A percentile compares a stretch with the other conserved stretches of the same genome.
Conservation (phyloP, 805 yeast species). For the Zygosaccharomyces bailii region DNA sequence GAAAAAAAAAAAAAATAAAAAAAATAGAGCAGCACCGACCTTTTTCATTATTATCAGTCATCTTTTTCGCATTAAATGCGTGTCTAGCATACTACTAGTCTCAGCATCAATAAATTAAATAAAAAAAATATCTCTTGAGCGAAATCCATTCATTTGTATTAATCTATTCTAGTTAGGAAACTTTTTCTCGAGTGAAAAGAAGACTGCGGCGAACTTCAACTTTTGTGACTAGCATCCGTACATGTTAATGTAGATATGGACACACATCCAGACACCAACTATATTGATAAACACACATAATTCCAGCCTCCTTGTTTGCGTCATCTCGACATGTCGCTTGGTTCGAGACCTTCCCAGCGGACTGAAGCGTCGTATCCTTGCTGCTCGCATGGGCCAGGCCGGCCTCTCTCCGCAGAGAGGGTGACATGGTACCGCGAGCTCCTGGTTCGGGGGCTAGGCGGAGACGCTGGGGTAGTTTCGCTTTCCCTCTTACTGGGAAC, state of each 20-base stretch:
- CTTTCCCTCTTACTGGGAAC: not conserved
- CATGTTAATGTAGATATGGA: too few relatives aligned
- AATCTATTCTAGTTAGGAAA: too few relatives aligned
- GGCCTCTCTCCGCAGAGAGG: too few relatives aligned
- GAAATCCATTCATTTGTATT: not conserved
- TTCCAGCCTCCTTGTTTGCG: not conserved
- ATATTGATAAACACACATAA: too few relatives aligned
- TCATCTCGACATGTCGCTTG: not conserved
- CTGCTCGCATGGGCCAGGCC: too few relatives aligned
- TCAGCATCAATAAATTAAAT: slow-evolving; percentile 4
- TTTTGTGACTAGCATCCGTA: not conserved
- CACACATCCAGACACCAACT: not conserved
- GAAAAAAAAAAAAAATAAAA: not conserved
- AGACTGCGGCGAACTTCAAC: too few relatives aligned
- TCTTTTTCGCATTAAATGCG: not conserved
- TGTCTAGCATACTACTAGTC: not conserved
- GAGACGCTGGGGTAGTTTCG: slow-evolving; percentile 1
- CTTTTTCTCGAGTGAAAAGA: too few relatives aligned
- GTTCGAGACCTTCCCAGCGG: not conserved
- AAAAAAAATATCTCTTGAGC: slow-evolving; percentile 1
- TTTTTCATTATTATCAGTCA: not conserved
- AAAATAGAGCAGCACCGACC: not conserved
- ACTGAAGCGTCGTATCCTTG: too few relatives aligned
- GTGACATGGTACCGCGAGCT: too few relatives aligned
- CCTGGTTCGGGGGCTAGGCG: not conserved